Evolutionary conservation across 83 land plant species (phyloP).

Genomic region (Picea mariana): DNA sequence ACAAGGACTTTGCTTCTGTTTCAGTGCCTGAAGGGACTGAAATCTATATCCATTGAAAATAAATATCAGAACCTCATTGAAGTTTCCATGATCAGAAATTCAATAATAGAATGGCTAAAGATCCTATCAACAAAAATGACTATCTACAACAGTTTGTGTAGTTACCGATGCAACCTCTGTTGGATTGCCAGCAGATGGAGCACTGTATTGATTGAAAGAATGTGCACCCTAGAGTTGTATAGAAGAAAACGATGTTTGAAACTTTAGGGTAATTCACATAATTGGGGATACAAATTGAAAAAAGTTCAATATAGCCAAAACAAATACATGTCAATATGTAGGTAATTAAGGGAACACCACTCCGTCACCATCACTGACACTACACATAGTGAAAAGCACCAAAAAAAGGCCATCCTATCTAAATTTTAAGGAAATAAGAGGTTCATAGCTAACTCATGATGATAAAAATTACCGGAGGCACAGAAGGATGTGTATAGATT

Average conservation of each 20-base stretch:
- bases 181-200: constrained; percentile 1
- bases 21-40: constrained; percentile 27
- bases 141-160: background rate
- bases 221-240: constrained; percentile 20
- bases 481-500: constrained; percentile 68
- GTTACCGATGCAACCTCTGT: constrained; percentile 14
- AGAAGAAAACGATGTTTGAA: background rate
- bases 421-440: background rate
- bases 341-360: background rate
- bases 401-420: background rate
- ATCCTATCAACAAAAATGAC: background rate
- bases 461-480: constrained; percentile 36
- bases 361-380: background rate
- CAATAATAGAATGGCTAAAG: background rate
- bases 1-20: constrained; percentile 37
- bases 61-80: background rate
- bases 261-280: background rate
- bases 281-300: background rate
- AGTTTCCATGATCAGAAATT: background rate
- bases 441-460: background rate
- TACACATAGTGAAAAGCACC: background rate
- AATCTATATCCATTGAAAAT: constrained; percentile 23
- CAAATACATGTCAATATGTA: background rate
- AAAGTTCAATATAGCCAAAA: background rate
- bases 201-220: constrained; percentile 33